A percentile compares a stretch with the other conserved stretches of the same genome.
These are phyloP conservation scores for Trichosporon sp. DNA, from an alignment of 1,284 basidiomycete species.

Conservation along the genomic window DNA sequence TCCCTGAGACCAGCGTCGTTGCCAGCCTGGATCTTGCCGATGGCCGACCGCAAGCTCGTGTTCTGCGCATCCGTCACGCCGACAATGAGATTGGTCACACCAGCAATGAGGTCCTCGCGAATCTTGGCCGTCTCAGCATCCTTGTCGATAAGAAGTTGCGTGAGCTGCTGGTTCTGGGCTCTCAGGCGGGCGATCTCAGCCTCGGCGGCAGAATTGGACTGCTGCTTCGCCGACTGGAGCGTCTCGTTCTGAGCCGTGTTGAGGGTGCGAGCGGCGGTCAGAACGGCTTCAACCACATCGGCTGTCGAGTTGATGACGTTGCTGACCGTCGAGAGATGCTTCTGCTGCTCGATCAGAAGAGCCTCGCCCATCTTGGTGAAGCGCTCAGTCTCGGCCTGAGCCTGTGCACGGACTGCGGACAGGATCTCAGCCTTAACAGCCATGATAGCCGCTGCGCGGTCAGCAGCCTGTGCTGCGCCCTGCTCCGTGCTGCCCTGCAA, in stretches of 20 bases:
- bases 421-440: constrained; percentile 35
- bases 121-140: constrained; percentile 60
- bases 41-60: constrained; percentile 58
- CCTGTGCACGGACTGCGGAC: constrained; percentile 38
- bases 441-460: constrained; percentile 32
- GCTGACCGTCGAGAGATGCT: constrained; percentile 42
- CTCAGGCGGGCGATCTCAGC: constrained; percentile 62
- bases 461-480: constrained; percentile 52
- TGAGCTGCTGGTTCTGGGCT: constrained; percentile 66
- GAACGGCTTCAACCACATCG: constrained; percentile 57
- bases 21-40: constrained; percentile 55
- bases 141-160: constrained; percentile 61
- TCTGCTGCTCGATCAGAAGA: constrained; percentile 39
- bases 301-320: constrained; percentile 41
- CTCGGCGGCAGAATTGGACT: constrained; percentile 55
- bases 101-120: constrained; percentile 65
- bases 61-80: constrained; percentile 67
- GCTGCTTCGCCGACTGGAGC: constrained; percentile 53
- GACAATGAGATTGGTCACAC: constrained; percentile 63
- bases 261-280: constrained; percentile 58
- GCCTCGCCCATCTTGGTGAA: constrained; percentile 37
- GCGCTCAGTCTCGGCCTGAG: constrained; percentile 25
- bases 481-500: constrained; percentile 58
- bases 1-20: constrained; percentile 52
- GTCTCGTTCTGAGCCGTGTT: constrained; percentile 56